Evolutionary conservation across 2,329 filamentous ascomycete species (phyloP).

Genomic region (Chaetomium strumarium): DNA sequence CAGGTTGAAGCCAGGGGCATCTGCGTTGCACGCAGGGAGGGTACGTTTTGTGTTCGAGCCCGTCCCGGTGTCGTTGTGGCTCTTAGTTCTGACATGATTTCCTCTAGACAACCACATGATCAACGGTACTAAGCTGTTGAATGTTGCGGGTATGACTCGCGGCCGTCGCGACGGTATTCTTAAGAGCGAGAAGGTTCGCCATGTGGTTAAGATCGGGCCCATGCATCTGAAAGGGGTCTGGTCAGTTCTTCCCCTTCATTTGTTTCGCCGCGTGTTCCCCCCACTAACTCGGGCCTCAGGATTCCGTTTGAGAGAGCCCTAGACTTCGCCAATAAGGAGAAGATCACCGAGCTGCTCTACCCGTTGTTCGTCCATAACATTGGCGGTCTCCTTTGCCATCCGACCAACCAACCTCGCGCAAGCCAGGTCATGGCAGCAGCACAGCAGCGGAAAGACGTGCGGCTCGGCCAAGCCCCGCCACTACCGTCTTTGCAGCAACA

Average conservation of each 20-base stretch:
- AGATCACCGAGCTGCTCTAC: slow-evolving; percentile 93
- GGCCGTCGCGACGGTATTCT: slow-evolving; percentile 92
- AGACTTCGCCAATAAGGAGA: slow-evolving; percentile 98
- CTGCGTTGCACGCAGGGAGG: slow-evolving; percentile 89
- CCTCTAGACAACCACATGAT: slow-evolving; percentile 92
- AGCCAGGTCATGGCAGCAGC: slow-evolving; percentile 83
- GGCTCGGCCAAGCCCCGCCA: slow-evolving; percentile 48
- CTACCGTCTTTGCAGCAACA: slow-evolving; percentile 65
- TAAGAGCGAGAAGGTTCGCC: slow-evolving; percentile 94
- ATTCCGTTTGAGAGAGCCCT: slow-evolving; percentile 97
- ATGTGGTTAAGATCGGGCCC: slow-evolving; percentile 97
- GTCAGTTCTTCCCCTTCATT: slow-evolving; percentile 48
- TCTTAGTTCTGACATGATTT: neutral
- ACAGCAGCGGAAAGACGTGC: slow-evolving; percentile 67
- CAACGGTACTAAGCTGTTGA: slow-evolving; percentile 93
- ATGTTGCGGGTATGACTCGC: slow-evolving; percentile 96
- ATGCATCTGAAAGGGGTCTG: slow-evolving; percentile 99
- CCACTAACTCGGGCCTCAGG: slow-evolving; percentile 45
- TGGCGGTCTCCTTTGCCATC: slow-evolving; percentile 86
- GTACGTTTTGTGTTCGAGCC: slow-evolving; percentile 41
- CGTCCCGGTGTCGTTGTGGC: neutral
- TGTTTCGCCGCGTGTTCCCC: neutral
- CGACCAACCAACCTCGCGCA: slow-evolving; percentile 75
- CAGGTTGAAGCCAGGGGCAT: slow-evolving; percentile 95
- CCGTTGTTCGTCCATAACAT: slow-evolving; percentile 98